These are phyloP conservation scores for Aquanectria penicillioides DNA, from an alignment of 2,329 filamentous ascomycete genomes.

Conservation along the genomic window DNA sequence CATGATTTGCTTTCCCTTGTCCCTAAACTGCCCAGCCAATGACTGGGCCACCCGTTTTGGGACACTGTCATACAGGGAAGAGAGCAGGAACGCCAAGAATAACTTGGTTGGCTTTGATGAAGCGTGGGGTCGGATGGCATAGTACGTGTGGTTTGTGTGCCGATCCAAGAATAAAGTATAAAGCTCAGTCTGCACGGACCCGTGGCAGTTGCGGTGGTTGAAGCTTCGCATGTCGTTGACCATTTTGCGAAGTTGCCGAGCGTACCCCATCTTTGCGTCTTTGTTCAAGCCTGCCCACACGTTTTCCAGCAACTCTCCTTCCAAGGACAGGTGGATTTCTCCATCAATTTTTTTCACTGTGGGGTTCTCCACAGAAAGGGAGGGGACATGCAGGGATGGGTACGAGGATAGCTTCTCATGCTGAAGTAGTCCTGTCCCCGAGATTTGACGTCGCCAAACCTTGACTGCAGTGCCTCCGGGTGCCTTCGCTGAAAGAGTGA, in stretches of 20 bases:
- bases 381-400: constrained; percentile 23
- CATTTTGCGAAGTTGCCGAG: constrained; percentile 41
- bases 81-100: constrained; percentile 40
- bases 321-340: constrained; percentile 18
- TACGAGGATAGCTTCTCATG: constrained; percentile 26
- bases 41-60: constrained; percentile 35
- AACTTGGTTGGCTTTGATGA: constrained; percentile 22
- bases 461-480: not conserved
- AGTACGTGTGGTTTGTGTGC: constrained; percentile 42
- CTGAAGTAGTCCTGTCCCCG: constrained; percentile 32
- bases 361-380: constrained; percentile 21
- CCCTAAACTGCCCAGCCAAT: constrained; percentile 31
- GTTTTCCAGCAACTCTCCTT: constrained; percentile 43
- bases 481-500: constrained; percentile 24
- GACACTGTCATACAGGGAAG: constrained; percentile 39
- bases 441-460: constrained; percentile 28
- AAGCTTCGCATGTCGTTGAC: constrained; percentile 35
- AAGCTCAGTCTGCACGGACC: constrained; percentile 34
- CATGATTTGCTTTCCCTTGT: constrained; percentile 30
- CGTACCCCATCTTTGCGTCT: constrained; percentile 35
- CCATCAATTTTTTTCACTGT: constrained; percentile 9
- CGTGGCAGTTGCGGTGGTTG: not conserved
- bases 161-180: constrained; percentile 42
- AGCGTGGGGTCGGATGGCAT: constrained; percentile 35
- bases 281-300: constrained; percentile 39